Evolutionary conservation across 2,329 filamentous ascomycete species (phyloP).

Genomic region (Sclerotinia spermophila): DNA sequence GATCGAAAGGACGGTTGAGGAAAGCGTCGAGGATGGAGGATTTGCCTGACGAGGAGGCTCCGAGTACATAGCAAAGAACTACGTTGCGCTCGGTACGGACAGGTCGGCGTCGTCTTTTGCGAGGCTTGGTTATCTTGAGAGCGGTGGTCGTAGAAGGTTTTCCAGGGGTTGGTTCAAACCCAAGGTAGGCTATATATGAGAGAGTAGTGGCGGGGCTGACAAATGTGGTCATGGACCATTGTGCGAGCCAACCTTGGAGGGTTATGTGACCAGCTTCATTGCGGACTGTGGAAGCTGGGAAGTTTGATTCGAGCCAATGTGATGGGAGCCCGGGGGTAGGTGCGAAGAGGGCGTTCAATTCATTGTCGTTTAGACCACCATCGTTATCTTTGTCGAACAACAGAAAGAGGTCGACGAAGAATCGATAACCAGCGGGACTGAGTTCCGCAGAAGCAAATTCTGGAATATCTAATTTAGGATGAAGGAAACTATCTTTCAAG

Average conservation of each 20-base stretch:
- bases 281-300: constrained; percentile 88
- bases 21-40: constrained; percentile 89
- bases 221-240: constrained; percentile 99
- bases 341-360: constrained; percentile 82
- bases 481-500: constrained; percentile 84
- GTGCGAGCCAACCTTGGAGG: constrained; percentile 93
- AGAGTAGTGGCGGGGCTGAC: constrained; percentile 91
- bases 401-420: constrained; percentile 95
- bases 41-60: constrained; percentile 82
- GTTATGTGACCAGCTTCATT: constrained; percentile 96
- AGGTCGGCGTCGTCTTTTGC: constrained; percentile 77
- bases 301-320: constrained; percentile 84
- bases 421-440: constrained; percentile 89
- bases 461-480: constrained; percentile 91
- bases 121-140: constrained; percentile 86
- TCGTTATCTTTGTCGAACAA: constrained; percentile 98
- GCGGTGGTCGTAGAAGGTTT: constrained; percentile 76
- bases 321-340: constrained; percentile 85
- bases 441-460: constrained; percentile 90
- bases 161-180: constrained; percentile 80
- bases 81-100: constrained; percentile 91
- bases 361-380: constrained; percentile 81
- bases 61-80: constrained; percentile 87
- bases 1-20: constrained; percentile 79
- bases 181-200: constrained; percentile 92